These are phyloP conservation scores for Furcasterigmium sp. DNA, from an alignment of 2,329 filamentous ascomycete genomes.

Conservation along the genomic window DNA sequence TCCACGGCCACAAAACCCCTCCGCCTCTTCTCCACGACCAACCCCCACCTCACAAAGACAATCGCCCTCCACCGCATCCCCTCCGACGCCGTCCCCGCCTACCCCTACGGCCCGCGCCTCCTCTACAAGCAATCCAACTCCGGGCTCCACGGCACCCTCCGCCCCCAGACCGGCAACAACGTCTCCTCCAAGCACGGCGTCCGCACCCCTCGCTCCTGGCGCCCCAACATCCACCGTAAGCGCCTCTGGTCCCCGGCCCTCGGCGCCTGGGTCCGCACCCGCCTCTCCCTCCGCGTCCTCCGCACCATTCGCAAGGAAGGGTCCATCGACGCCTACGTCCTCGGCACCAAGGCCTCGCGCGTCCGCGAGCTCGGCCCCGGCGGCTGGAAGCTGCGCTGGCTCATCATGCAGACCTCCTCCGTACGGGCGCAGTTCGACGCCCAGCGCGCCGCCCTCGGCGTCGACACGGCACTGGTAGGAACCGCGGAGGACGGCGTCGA, in stretches of 20 bases:
- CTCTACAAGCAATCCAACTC: slow-evolving; percentile 77
- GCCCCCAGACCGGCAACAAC: slow-evolving; percentile 76
- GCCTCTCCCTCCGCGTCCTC: slow-evolving; percentile 65
- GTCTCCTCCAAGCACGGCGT: slow-evolving; percentile 62
- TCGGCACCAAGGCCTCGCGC: slow-evolving; percentile 71
- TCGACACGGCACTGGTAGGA: neutral
- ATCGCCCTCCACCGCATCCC: slow-evolving; percentile 39
- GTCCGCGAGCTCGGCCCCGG: slow-evolving; percentile 83
- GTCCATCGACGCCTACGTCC: slow-evolving; percentile 85
- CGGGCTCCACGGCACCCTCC: slow-evolving; percentile 65
- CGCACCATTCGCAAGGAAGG: slow-evolving; percentile 78
- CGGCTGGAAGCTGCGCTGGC: slow-evolving; percentile 87
- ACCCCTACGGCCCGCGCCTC: slow-evolving; percentile 66
- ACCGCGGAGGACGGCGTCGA: slow-evolving; percentile 6
- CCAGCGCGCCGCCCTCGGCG: slow-evolving; percentile 60
- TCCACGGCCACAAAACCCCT: neutral
- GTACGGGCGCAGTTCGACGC: slow-evolving; percentile 61
- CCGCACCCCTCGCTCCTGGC: slow-evolving; percentile 70
- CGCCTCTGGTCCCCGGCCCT: slow-evolving; percentile 61
- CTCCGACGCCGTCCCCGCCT: slow-evolving; percentile 51
- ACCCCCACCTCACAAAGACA: slow-evolving; percentile 29
- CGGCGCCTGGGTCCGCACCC: slow-evolving; percentile 57
- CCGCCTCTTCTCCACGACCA: slow-evolving; percentile 30
- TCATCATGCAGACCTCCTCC: slow-evolving; percentile 71
- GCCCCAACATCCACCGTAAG: slow-evolving; percentile 68